Evolutionary conservation across 176 grass and related monocot species (phyloP), one percentile per base, ranked within the genome.

Genomic region (Panicum miliaceum): DNA sequence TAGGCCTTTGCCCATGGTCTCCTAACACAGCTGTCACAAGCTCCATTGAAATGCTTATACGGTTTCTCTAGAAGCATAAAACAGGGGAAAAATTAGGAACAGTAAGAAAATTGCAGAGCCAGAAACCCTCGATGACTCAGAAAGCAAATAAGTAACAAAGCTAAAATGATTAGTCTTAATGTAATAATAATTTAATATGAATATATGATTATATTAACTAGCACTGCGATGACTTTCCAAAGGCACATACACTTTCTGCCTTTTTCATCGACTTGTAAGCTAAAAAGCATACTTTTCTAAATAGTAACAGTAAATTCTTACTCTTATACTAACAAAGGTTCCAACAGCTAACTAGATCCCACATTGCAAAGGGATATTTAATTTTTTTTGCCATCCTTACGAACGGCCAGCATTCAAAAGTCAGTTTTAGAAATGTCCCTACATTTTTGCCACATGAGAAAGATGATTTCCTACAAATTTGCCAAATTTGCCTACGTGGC

Each of bases 1-100:
- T 95, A 5, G 96, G 96, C 75, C 96, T 92, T 89, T 99, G 96
- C 38, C 96, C 93, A 85, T 96, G 96, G 73, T 99, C 96, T 46
- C 96, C 96, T 83, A 99, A 86, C 71, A 93, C 91, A 89, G 96
- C 96, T 77, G 93, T 99, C 29, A 99, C 96, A 77, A 99, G 86
- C 81, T 99, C 96, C 96, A 99, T 99, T 62, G 96, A 99, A 78
- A 99, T 94, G 76, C 96, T 90, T 62, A 99, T 89, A 20, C 53
- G 73, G 15, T 89, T 96, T 94, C 92, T 90, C 96, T 98, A 80
- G 25, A 78, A 56, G 84, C 37, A 87, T 41, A 46, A 86, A 52
- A 81, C 48, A 85, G n/a, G 61, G 19, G 32, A 12, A 32, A 46
- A 41, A 84, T 84, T 26, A 86, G 57, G 40, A 75, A 57, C 20